Percentiles rank a stretch among this genome's conserved stretches.
Evolutionary conservation across 108 stramenopile genomes (phyloP).

Genomic region (Pseudonitzschia multistriata): DNA sequence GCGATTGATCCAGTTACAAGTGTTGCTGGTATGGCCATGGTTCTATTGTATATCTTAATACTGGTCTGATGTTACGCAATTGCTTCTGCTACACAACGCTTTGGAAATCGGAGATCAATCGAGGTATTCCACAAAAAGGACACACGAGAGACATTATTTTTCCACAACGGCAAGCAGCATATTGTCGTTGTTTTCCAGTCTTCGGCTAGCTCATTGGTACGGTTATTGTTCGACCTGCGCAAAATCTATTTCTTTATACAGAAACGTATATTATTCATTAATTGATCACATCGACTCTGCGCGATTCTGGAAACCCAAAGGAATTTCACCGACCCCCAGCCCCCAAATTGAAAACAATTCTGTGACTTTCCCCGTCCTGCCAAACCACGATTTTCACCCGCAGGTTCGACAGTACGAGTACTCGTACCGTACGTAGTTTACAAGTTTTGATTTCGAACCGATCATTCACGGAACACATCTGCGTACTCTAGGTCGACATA

Average conservation of each 20-base stretch:
- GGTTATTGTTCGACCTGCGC: neutral
- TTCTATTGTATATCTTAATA: conserved; percentile 14
- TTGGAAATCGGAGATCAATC: neutral
- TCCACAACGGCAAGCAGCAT: neutral
- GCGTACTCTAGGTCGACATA: too few species aligned
- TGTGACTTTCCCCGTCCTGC: too few species aligned
- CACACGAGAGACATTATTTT: neutral
- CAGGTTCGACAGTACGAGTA: too few species aligned
- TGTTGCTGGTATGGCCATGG: conserved; percentile 71
- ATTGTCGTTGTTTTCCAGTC: neutral
- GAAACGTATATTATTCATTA: neutral
- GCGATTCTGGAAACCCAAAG: neutral
- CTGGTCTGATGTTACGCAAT: neutral
- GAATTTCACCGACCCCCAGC: neutral
- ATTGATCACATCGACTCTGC: neutral
- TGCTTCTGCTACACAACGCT: neutral
- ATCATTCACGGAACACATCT: too few species aligned
- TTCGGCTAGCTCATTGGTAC: neutral
- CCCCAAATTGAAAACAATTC: too few species aligned
- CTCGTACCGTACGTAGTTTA: too few species aligned
- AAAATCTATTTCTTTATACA: neutral
- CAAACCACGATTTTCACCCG: too few species aligned
- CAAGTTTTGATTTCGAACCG: too few species aligned
- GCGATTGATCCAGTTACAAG: conserved; percentile 75
- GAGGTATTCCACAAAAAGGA: neutral